Base-by-base conservation (phyloP, 805 yeast genomes). In the Candida morakotiae region DNA sequence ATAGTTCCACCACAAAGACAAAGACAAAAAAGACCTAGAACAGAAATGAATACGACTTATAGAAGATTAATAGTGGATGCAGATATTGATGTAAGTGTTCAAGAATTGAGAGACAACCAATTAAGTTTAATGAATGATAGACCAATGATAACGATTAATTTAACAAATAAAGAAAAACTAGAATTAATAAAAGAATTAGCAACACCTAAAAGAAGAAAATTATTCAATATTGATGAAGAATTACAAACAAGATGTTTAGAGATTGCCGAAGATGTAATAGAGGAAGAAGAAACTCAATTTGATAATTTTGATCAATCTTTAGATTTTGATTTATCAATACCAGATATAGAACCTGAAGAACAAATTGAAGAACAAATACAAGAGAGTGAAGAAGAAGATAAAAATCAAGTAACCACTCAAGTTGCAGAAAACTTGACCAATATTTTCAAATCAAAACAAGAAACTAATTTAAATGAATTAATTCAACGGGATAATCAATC, bases 401-500 rank as follows among this genome's bases (percentile, higher is more conserved):
- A 24, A 24, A 24, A 67, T 18, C 62, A 67, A 42, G 61, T 79
- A 4, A 80, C 87, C 0, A 54, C 64, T 2, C 71, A 75, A 44
- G 67, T 83, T 7, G 86, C 83, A 0, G 54, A 53, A 9, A 64
- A 67, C 5, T 56, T 80, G 16, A 61, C 73, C 35, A 49, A 51
- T 2, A 45, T 58, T 15, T 37, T 37, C 25, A n/a, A 52, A 44
- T 10, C 45, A 42, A 44, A 50, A 3, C 23, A 35, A 33, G 43
- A 46, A 41, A 43, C 30, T 32, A 44, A 35, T 37, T 43, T 17
- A 28, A 25, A 15, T 5, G 30, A 15, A 17, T 27, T 35, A 15
- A 26, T 28, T 14, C 17, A 34, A 33, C 43, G 44, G 39, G 42
- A 28, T 34, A 42, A 32, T 35, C 42, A 14, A 25, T 27, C 14